Conservation (phyloP, 306 rosid species). For the Gastrolobium villosum region DNA sequence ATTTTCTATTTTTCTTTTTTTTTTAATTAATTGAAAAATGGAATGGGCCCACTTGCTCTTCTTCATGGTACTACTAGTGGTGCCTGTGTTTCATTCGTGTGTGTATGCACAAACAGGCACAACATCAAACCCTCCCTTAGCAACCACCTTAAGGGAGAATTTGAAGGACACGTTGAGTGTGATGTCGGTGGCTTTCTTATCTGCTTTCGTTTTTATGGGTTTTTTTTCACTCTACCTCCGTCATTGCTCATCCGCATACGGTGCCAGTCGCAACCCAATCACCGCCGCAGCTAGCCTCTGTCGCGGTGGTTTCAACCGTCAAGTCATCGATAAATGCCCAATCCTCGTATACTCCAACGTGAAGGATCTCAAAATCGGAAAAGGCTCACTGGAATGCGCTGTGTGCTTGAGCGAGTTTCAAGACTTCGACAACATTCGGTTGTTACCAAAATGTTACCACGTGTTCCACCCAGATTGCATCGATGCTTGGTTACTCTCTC, state of each 20-base stretch:
- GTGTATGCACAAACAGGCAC: conserved; percentile 47
- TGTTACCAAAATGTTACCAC: conserved; percentile 64
- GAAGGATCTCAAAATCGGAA: conserved; percentile 59
- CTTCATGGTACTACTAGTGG: background rate
- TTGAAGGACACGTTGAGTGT: conserved; percentile 38
- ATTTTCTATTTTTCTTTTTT: too few species aligned
- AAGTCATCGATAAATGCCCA: conserved; percentile 52
- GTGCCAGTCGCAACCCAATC: background rate
- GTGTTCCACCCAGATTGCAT: conserved; percentile 65
- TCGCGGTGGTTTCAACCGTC: conserved; percentile 28
- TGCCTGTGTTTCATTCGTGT: background rate
- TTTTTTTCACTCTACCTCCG: conserved; percentile 36
- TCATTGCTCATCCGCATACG: background rate
- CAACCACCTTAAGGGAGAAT: background rate
- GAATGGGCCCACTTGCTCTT: background rate
- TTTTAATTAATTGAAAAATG: background rate
- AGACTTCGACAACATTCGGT: conserved; percentile 55
- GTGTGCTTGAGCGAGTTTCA: conserved; percentile 68
- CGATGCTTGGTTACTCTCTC: conserved; percentile 61
- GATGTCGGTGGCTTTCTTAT: background rate
- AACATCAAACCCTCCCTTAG: conserved; percentile 25
- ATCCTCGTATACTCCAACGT: conserved; percentile 55
- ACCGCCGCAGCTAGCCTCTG: background rate
- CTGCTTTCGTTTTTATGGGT: conserved; percentile 9
- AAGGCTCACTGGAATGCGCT: conserved; percentile 58